Conservation (phyloP, 345 rosid species). For the Brassica napus region Da-Ae NC_063448.1:17115501-17116000, state of each 20-base stretch:
- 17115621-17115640: not conserved
- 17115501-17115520: conserved; percentile 21
- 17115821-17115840: conserved; percentile 23
- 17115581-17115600: not conserved
- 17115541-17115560: not conserved
- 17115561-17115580: conserved; percentile 15
- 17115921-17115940: not conserved
- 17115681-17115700: conserved; percentile 10
- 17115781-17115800: conserved; percentile 13
- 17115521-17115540: conserved; percentile 22
- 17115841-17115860: not conserved
- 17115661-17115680: not conserved
- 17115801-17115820: not conserved
- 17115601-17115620: not conserved
- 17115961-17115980: conserved; percentile 12
- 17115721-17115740: not conserved
- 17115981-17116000: conserved; percentile 27
- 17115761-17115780: conserved; percentile 2
- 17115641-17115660: not conserved
- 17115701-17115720: not conserved
- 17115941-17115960: conserved; percentile 7
- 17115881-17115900: conserved; percentile 25
- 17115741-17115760: not conserved
- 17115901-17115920: not conserved
- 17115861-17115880: conserved; percentile 25